Evolutionary conservation across 192 early-diverging fungal genomes (phyloP), one percentile per base, ranked within the genome.

Genomic region (Spizellomyces sp.): DNA sequence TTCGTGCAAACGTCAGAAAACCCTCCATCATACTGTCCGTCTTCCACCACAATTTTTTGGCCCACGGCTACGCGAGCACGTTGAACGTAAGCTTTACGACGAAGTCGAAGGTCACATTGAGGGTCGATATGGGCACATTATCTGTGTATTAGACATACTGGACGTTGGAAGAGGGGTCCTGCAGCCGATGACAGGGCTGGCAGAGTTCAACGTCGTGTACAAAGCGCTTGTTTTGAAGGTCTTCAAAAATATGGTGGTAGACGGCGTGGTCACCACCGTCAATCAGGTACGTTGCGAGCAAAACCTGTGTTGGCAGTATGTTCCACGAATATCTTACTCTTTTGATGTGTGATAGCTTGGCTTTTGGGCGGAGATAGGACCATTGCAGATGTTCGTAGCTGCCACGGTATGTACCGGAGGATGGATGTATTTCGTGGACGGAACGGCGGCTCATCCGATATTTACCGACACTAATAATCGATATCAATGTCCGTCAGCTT

Each of bases 211-310:
- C 45, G 89, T 99, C 52, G 84, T 48, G 87, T 86, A 99, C 80
- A 91, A 93, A 64, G 98, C 98, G 5, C 92, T 99, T 75, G 92
- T 99, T 4, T 96, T 98, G 69, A 98, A 95, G 75, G 95, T 96
- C 14, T 99, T 96, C 83, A 96, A 92, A 68, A 93, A 94, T 58
- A 93, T 98, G 80, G 98, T 99, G 8, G 83, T 98, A 8, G 96
- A 99, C 78, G 96, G 91, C 0, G 86, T 94, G 6, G 80, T 82
- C 59, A 92, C 89, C 0, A 90, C 85, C 55, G 96, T 99, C 6
- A 97, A 92, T 72, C 91, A 94, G 86, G 92, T 93, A 79, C 17
- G 15, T 36, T 36, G 27, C 27, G 27, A 36, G 27, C 27, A 36
- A 22, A 5, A 42, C 21, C 22, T 6, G 8, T 68, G 54, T 56